phyloP scores from a whole-genome alignment of 768 basidiomycete species.

The Leccinum arenicola region DNA sequence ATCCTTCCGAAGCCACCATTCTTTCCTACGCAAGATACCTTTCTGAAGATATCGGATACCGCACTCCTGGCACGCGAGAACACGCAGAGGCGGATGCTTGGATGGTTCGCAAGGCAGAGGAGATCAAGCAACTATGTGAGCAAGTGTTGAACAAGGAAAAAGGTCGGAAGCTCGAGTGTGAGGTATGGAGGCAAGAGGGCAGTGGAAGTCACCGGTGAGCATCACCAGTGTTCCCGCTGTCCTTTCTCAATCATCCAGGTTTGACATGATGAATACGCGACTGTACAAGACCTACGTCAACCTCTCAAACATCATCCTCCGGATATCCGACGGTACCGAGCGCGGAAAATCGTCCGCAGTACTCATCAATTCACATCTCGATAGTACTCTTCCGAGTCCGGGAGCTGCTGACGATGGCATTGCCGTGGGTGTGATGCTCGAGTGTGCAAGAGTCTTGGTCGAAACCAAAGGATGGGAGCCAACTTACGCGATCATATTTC shows the following conservation, averaged over 20 bases:
- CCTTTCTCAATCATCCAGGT: slow-evolving; percentile 43
- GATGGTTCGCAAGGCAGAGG: slow-evolving; percentile 54
- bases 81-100: slow-evolving; percentile 84
- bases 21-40: slow-evolving; percentile 61
- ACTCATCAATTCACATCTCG: slow-evolving; percentile 86
- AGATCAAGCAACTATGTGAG: slow-evolving; percentile 53
- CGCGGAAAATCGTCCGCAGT: slow-evolving; percentile 78
- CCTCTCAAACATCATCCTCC: slow-evolving; percentile 86
- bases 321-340: slow-evolving; percentile 74
- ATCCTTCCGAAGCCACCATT: slow-evolving; percentile 70
- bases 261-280: slow-evolving; percentile 87
- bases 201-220: slow-evolving; percentile 84
- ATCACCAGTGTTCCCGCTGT: not conserved
- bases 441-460: slow-evolving; percentile 73
- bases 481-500: slow-evolving; percentile 74
- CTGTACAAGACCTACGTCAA: slow-evolving; percentile 85
- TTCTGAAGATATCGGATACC: slow-evolving; percentile 85
- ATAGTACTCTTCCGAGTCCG: slow-evolving; percentile 86
- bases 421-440: slow-evolving; percentile 88
- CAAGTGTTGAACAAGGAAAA: slow-evolving; percentile 39
- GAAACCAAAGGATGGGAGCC: slow-evolving; percentile 69
- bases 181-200: slow-evolving; percentile 88
- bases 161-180: slow-evolving; percentile 73
- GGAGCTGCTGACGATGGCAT: slow-evolving; percentile 89
- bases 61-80: slow-evolving; percentile 88